These are phyloP conservation scores for Rhazya stricta DNA, from an alignment of 257 asterid species.

Conservation along the genomic window DNA sequence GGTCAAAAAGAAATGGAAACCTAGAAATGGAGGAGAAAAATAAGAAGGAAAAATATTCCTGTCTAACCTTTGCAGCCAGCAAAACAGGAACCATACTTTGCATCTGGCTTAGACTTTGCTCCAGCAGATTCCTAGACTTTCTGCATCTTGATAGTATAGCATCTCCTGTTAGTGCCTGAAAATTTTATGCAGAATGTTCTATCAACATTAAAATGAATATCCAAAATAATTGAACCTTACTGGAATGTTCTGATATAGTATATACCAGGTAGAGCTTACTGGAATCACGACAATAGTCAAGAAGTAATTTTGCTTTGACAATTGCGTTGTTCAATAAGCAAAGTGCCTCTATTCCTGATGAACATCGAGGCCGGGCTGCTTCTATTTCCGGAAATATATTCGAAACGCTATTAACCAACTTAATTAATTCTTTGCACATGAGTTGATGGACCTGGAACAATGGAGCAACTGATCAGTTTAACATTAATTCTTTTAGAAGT, in stretches of 20 bases:
- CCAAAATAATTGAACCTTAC: background rate
- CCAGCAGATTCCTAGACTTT: constrained; percentile 52
- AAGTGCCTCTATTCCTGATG: constrained; percentile 75
- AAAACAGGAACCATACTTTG: constrained; percentile 67
- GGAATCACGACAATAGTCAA: constrained; percentile 68
- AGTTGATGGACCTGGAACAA: constrained; percentile 66
- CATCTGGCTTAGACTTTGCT: constrained; percentile 60
- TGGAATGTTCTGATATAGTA: constrained; percentile 10
- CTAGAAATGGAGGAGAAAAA: background rate
- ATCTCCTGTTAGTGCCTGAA: constrained; percentile 87
- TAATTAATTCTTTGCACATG: constrained; percentile 61
- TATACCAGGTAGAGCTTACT: constrained; percentile 88
- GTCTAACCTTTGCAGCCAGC: constrained; percentile 69
- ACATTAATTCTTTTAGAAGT: background rate
- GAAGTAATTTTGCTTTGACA: constrained; percentile 52
- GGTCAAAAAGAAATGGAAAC: constrained; percentile 1
- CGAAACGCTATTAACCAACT: constrained; percentile 36
- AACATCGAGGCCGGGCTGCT: constrained; percentile 77
- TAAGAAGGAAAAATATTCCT: background rate
- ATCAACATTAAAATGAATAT: constrained; percentile 5
- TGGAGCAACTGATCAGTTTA: constrained; percentile 2
- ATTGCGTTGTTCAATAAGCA: constrained; percentile 58
- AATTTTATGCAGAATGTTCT: constrained; percentile 9
- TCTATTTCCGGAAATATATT: constrained; percentile 60
- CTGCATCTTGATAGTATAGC: constrained; percentile 63